Evolutionary conservation across 2,329 filamentous ascomycete genomes (phyloP).

Genomic region (Corynespora cassiicola): DNA sequence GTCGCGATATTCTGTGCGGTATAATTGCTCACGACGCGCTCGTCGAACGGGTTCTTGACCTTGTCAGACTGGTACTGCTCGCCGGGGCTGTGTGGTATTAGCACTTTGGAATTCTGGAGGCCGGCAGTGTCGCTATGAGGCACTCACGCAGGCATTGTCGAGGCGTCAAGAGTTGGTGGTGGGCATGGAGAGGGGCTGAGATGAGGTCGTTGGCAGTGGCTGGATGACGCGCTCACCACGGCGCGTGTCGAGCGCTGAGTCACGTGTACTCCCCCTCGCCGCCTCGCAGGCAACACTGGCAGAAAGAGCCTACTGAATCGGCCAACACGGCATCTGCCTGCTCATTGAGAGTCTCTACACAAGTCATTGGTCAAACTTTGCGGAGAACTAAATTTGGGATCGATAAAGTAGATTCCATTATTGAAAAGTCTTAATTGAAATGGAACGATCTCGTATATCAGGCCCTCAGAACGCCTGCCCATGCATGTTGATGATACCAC

Average conservation of each 20-base stretch:
- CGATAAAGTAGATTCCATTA: too few species aligned
- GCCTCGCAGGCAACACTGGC: neutral
- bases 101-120: constrained; percentile 1
- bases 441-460: too few species aligned
- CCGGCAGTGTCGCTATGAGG: neutral
- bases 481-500: too few species aligned
- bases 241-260: constrained; percentile 28
- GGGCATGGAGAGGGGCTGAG: constrained; percentile 31
- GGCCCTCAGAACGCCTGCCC: too few species aligned
- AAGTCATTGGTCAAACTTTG: too few species aligned
- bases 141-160: constrained; percentile 46
- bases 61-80: constrained; percentile 43
- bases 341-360: too few species aligned
- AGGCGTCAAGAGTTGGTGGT: constrained; percentile 20
- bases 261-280: constrained; percentile 22
- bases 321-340: too few species aligned
- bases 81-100: constrained; percentile 40
- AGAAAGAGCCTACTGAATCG: neutral
- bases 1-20: constrained; percentile 91
- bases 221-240: constrained; percentile 36
- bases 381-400: too few species aligned
- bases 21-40: constrained; percentile 77
- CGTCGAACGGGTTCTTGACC: constrained; percentile 79
- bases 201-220: constrained; percentile 31
- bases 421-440: too few species aligned